Percentiles rank a stretch among this genome's conserved stretches.
phyloP scores from a whole-genome alignment of 1,284 basidiomycete genomes.

The Ceratobasidium sp. region DNA sequence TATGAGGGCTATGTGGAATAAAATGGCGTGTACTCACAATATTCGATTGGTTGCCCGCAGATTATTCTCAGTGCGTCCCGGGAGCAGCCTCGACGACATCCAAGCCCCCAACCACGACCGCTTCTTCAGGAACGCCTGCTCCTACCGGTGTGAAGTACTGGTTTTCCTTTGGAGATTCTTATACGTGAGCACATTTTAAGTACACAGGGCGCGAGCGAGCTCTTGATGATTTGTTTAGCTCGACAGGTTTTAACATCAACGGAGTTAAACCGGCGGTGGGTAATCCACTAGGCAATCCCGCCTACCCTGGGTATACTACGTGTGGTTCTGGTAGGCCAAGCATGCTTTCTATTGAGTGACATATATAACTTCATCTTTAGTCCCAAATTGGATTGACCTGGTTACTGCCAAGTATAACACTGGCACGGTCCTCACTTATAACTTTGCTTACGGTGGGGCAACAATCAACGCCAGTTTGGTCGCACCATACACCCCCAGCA shows the following conservation, averaged over 20 bases:
- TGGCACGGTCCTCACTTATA: constrained; percentile 40
- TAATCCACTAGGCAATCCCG: constrained; percentile 38
- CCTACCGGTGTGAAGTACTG: constrained; percentile 38
- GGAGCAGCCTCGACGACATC: constrained; percentile 1
- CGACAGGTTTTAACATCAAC: constrained; percentile 34
- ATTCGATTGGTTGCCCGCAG: neutral
- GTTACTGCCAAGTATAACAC: constrained; percentile 41
- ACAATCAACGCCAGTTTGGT: constrained; percentile 41
- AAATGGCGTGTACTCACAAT: no score
- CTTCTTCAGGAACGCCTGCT: constrained; percentile 4
- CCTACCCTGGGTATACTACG: constrained; percentile 39
- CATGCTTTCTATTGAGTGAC: no score
- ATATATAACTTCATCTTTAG: neutral
- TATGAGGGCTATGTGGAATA: no score
- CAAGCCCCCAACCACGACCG: constrained; percentile 17
- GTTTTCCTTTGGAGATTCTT: constrained; percentile 43
- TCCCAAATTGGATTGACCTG: constrained; percentile 42
- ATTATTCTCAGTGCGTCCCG: constrained; percentile 33
- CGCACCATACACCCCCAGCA: constrained; percentile 37
- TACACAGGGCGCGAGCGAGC: neutral
- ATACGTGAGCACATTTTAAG: constrained; percentile 15
- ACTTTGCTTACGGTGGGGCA: constrained; percentile 41
- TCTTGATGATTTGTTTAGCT: neutral
- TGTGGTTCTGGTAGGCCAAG: constrained; percentile 37
- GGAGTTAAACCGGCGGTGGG: constrained; percentile 27